Evolutionary conservation across 305 asterid species (phyloP).

Genomic region (Solanum aculeatissimum): DNA sequence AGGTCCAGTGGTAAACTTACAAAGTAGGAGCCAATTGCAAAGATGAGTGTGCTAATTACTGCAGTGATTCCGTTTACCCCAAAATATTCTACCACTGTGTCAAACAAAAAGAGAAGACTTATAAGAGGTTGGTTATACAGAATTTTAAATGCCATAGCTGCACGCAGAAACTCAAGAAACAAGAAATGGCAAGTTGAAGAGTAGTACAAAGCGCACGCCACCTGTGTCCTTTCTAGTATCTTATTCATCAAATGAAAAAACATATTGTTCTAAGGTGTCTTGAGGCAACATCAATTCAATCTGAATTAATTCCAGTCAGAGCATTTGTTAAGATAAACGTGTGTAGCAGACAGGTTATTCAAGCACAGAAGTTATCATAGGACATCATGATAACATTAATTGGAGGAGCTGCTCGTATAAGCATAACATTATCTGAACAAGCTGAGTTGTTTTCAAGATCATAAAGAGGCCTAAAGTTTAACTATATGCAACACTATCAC

Average conservation of each 20-base stretch:
- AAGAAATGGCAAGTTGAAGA: not conserved
- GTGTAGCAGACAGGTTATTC: not conserved
- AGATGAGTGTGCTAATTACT: constrained; percentile 30
- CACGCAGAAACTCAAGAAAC: not conserved
- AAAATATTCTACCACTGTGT: constrained; percentile 47
- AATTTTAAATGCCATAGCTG: not conserved
- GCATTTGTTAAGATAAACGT: not conserved
- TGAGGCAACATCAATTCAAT: not conserved
- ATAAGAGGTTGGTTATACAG: not conserved
- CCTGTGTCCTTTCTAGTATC: not conserved
- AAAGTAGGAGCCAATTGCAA: constrained; percentile 44
- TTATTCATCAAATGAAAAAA: not conserved
- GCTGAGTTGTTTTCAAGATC: not conserved
- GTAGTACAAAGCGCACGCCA: not conserved
- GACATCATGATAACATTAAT: not conserved
- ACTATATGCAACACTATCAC: not conserved
- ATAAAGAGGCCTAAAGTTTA: not conserved
- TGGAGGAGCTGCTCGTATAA: not conserved
- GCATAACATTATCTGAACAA: not conserved
- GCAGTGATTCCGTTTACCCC: constrained; percentile 44
- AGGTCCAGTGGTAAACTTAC: constrained; percentile 32
- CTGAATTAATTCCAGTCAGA: not conserved
- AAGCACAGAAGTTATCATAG: not conserved
- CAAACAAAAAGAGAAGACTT: not conserved
- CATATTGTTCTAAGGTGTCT: not conserved